Base-by-base conservation (phyloP, 257 asterid species). In the Solanum chilense region DNA sequence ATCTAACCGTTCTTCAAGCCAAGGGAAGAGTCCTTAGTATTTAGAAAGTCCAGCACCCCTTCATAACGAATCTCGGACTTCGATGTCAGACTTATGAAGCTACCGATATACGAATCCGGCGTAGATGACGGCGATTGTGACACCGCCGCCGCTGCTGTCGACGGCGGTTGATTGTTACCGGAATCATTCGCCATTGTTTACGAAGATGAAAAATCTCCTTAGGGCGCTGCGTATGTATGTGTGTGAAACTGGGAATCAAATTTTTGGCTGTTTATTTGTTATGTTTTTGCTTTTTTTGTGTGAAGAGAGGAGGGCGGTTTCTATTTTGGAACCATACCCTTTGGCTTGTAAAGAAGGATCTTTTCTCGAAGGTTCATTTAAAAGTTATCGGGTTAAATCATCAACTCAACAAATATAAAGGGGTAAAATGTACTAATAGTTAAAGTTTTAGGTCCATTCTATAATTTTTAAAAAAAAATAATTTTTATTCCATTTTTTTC, bases 51-150 rank as follows among this genome's bases (percentile, higher is more conserved):
- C 1, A 94, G 91, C 58, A 92, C 83, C 70, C 98, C 98, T 88
- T 95, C 98, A 86, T 94, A 94, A 71, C 98, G 98, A 90, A 95
- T 93, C 92, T 94, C 98, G 84, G 87, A 90, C 93, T 93, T 94
- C 5, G 98, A 94, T 44, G 89, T 91, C 75, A 95, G 92, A 94
- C 95, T 94, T 13, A 94, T 90, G 89, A 90, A 90, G 87, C 98
- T 91, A 87, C 97, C 98, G 90, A 94, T 92, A 93, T 93, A 95
- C 23, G 95, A 91, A 89, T 94, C 97, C 89, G 89, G 94, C 83
- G 93, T 62, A 88, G 92, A 62, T 70, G 96, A 82, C 21, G 90
- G 7, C 49, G 88, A 47, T 41, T 58, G 35, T 37, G 83, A 76
- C 35, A 14, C 35, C 35, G 4, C 23, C 83, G 60, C 37, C 58